These are phyloP conservation scores for Haplosporangium gracile DNA, from an alignment of 192 early-diverging fungal species.

Conservation along the genomic window DNA sequence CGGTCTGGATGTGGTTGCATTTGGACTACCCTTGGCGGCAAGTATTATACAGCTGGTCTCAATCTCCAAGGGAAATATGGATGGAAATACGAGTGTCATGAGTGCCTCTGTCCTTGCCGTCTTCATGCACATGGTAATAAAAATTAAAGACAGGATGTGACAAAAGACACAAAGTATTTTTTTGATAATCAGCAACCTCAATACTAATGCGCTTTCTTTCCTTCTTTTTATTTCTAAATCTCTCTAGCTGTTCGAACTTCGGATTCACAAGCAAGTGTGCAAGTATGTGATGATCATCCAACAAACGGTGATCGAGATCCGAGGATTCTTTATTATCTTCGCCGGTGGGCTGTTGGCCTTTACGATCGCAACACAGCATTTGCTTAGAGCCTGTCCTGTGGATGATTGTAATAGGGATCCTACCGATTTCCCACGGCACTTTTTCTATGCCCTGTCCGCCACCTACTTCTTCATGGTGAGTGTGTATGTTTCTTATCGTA, in stretches of 20 bases:
- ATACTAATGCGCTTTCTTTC: too few species aligned
- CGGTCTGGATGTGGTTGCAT: not conserved
- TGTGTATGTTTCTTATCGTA: not conserved
- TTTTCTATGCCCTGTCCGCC: slow-evolving; percentile 5
- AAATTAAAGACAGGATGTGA: too few species aligned
- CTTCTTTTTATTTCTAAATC: too few species aligned
- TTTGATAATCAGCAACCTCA: too few species aligned
- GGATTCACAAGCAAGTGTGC: slow-evolving; percentile 6
- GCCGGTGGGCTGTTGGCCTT: not conserved
- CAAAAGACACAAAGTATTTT: too few species aligned
- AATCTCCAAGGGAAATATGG: not conserved
- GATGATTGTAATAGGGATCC: not conserved
- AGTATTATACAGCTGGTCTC: not conserved
- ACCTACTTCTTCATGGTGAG: slow-evolving; percentile 22
- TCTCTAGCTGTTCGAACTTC: slow-evolving; percentile 16
- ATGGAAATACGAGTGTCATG: not conserved
- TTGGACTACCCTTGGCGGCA: slow-evolving; percentile 2
- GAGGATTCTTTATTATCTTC: slow-evolving; percentile 13
- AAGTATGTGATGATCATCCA: slow-evolving; percentile 6
- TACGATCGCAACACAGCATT: slow-evolving; percentile 3
- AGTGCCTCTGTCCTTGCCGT: not conserved
- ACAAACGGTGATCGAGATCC: not conserved
- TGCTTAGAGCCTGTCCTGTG: not conserved
- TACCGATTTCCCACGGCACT: not conserved
- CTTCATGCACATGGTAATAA: slow-evolving; percentile 12